Conservation (phyloP, 2,329 filamentous ascomycete genomes). For the Rutstroemia sp. region DNA sequence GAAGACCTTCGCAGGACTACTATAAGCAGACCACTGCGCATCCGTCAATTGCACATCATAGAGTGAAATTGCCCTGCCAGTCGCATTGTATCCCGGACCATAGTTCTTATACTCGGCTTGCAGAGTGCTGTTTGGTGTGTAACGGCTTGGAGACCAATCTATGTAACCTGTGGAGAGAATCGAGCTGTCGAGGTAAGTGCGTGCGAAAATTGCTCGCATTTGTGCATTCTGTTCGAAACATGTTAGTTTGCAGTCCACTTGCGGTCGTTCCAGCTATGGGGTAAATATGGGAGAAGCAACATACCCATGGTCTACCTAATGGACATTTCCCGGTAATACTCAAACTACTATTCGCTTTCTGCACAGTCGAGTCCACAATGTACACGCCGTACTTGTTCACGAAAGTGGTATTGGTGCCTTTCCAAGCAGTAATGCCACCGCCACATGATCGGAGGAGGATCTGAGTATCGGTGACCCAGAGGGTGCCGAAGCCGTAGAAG, state of each 20-base stretch:
- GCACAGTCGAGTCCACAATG: conserved; percentile 46
- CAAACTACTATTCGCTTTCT: conserved; percentile 45
- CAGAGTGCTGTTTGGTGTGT: conserved; percentile 34
- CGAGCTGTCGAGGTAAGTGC: conserved; percentile 42
- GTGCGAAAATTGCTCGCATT: conserved; percentile 45
- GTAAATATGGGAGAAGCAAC: not conserved
- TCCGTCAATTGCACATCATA: conserved; percentile 18
- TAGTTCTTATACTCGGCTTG: conserved; percentile 45
- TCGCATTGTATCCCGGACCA: conserved; percentile 45
- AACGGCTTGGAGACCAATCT: conserved; percentile 33
- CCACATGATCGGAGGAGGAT: conserved; percentile 53
- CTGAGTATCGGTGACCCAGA: conserved; percentile 48
- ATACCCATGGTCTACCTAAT: conserved; percentile 43
- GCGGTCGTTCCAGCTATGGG: too few relatives aligned
- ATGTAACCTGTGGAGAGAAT: conserved; percentile 44
- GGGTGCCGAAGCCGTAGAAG: conserved; percentile 53
- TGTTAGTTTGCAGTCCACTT: too few relatives aligned
- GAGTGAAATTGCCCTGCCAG: conserved; percentile 29
- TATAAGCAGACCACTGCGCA: conserved; percentile 14
- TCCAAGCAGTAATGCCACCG: conserved; percentile 64
- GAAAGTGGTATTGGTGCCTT: conserved; percentile 59
- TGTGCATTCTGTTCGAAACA: conserved; percentile 32
- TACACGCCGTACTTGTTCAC: conserved; percentile 62
- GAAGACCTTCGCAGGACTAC: conserved; percentile 17
- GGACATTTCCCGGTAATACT: conserved; percentile 37